Conservation (phyloP, 768 basidiomycete species). For the Lactifluus volemus region DNA sequence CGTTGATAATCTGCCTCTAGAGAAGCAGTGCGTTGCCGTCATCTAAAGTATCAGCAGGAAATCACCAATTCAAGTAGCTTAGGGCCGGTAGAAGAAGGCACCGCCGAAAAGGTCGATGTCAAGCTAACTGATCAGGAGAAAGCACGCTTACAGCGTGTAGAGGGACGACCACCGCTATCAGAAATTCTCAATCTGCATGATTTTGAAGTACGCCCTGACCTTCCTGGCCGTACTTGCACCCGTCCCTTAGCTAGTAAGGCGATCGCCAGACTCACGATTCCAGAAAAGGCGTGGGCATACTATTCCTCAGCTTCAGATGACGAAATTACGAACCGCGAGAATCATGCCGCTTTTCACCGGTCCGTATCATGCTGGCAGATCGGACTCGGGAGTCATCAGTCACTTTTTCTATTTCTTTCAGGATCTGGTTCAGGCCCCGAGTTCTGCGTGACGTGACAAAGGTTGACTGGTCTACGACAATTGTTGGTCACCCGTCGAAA, state of each 20-base stretch:
- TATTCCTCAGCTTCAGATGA: conserved; percentile 97
- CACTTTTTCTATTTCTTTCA: background rate
- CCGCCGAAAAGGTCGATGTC: conserved; percentile 54
- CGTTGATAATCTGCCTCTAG: conserved; percentile 64
- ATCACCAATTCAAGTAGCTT: conserved; percentile 29
- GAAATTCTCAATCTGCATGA: conserved; percentile 89
- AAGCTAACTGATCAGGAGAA: conserved; percentile 64
- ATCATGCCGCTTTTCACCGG: conserved; percentile 89
- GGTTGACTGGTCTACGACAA: conserved; percentile 80
- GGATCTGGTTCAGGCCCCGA: conserved; percentile 30
- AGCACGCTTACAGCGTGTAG: conserved; percentile 51
- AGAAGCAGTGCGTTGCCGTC: conserved; percentile 48
- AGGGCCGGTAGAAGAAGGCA: conserved; percentile 62
- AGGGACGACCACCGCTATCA: conserved; percentile 58
- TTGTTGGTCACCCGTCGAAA: conserved; percentile 64
- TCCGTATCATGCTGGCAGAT: conserved; percentile 22
- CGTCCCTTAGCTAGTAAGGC: conserved; percentile 37
- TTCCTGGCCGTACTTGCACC: background rate
- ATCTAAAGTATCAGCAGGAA: too few relatives aligned
- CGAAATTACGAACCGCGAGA: conserved; percentile 84
- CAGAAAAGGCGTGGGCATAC: conserved; percentile 91
- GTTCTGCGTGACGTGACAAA: conserved; percentile 68
- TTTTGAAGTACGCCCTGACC: conserved; percentile 57
- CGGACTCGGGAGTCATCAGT: too few relatives aligned
- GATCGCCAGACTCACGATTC: conserved; percentile 73